Percentiles rank a stretch among this genome's conserved stretches.
These are phyloP conservation scores for Chlamydomonas sp. DNA, from an alignment of 139 green algal species.

Conservation along the genomic window DNA sequence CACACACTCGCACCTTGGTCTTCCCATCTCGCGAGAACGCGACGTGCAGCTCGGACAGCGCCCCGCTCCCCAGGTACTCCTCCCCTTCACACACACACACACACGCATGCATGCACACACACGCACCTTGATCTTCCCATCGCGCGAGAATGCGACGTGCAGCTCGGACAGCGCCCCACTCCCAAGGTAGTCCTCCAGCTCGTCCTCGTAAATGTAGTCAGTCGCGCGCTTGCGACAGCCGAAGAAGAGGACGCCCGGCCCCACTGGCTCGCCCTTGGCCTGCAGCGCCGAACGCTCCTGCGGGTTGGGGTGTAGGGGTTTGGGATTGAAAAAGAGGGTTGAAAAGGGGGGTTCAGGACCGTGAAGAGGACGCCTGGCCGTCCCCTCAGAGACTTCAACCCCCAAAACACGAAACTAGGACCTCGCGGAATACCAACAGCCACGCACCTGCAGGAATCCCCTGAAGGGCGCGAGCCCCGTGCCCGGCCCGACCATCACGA, in stretches of 20 bases:
- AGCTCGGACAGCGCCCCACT: conserved; percentile 61
- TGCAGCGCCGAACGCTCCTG: conserved; percentile 9
- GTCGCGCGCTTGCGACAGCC: conserved; percentile 66
- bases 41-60: conserved; percentile 58
- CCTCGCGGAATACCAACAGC: no score
- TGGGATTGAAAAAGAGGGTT: background rate
- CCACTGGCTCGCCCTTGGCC: conserved; percentile 41
- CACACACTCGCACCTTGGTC: conserved; percentile 4
- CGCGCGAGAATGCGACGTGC: conserved; percentile 69
- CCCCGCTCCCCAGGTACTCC: conserved; percentile 28
- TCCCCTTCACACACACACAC: no score
- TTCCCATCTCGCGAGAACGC: conserved; percentile 63
- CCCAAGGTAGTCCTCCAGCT: conserved; percentile 52
- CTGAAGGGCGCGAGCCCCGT: conserved; percentile 95
- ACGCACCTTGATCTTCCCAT: conserved; percentile 21
- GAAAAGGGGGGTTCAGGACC: no score
- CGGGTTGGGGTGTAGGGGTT: background rate
- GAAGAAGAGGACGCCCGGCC: conserved; percentile 80
- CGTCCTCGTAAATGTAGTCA: conserved; percentile 83
- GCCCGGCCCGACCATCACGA: conserved; percentile 95
- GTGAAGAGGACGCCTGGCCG: no score
- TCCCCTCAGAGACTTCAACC: no score
- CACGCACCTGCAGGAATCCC: conserved; percentile 91
- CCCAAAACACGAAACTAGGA: no score
- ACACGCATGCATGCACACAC: no score